Evolutionary conservation across 495 filamentous ascomycete species (phyloP).

Genomic region (Hyaloscypha hepaticicola): DNA sequence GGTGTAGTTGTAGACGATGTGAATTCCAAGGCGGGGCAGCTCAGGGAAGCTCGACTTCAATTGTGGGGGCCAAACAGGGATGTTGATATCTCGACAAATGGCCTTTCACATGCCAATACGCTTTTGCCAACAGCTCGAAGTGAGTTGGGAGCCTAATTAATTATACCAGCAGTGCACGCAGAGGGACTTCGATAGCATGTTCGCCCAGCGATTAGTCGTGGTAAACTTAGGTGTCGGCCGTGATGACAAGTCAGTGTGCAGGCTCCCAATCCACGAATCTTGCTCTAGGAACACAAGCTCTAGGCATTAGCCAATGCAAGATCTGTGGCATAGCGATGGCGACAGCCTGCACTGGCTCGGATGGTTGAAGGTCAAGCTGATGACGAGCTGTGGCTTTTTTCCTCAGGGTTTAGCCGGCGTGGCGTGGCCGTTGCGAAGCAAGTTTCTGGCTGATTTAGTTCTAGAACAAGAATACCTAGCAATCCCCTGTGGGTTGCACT

Average conservation of each 20-base stretch:
- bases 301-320: neutral
- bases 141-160: neutral
- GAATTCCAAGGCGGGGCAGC: neutral
- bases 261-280: neutral
- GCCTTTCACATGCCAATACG: neutral
- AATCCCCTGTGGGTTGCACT: neutral
- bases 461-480: neutral
- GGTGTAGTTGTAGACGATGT: neutral
- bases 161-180: neutral
- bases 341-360: neutral
- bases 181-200: neutral
- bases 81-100: neutral
- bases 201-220: neutral
- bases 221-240: neutral
- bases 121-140: neutral
- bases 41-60: neutral
- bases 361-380: neutral
- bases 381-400: neutral
- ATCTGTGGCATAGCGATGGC: neutral
- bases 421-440: neutral
- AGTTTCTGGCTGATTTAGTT: neutral
- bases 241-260: neutral
- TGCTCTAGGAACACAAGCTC: neutral
- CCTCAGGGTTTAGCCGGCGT: neutral
- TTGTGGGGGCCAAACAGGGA: neutral